Evolutionary conservation across 768 basidiomycete genomes (phyloP), one percentile per base, ranked within the genome.

Genomic region (Macrolepiota fuliginosa): DNA sequence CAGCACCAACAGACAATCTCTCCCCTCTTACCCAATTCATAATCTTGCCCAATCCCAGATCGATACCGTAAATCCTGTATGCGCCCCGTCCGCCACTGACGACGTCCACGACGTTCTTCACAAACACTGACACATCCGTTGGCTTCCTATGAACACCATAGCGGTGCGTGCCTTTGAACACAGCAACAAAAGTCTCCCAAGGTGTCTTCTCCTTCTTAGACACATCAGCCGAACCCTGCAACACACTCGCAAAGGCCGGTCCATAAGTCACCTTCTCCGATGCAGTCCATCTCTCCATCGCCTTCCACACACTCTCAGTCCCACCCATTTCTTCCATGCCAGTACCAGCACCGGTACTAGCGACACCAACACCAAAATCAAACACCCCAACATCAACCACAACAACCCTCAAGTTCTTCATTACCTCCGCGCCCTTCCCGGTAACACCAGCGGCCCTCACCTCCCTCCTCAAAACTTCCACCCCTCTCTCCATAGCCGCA

Each of bases 251-350:
- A 71, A 89, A 90, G 10, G 89, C 89, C 10, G 85, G 74, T 1
- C 89, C 89, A 69, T 93, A 93, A 15, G 87, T 83, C 42, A 84
- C 68, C 67, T 85, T 88, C 71, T 92, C 91, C 5, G 88, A 86
- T 7, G 85, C 79, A 6, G 83, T 91, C 91, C 91, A 93, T 45
- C 80, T 79, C 61, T 86, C 83, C 81, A 86, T 90, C 2, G 83
- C 75, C 67, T 79, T 79, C 68, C 77, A 77, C 35, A 78, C 69
- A 42, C 75, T 78, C 47, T 73, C 71, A 4, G 76, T 70, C 49
- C 52, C 50, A 35, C 52, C 7, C 29, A 22, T 5, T 17, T 37
- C 32, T 17, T 47, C 29, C 24, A 71, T 19, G 12, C 24, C 47
- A 49, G 10, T 13, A 19, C 24, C 25, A 2, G 66, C 64, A 49